Percentiles rank a stretch among this genome's conserved stretches.
Conservation (phyloP, 1,139 yeast species). For the Candida frijolesensis region DNA sequence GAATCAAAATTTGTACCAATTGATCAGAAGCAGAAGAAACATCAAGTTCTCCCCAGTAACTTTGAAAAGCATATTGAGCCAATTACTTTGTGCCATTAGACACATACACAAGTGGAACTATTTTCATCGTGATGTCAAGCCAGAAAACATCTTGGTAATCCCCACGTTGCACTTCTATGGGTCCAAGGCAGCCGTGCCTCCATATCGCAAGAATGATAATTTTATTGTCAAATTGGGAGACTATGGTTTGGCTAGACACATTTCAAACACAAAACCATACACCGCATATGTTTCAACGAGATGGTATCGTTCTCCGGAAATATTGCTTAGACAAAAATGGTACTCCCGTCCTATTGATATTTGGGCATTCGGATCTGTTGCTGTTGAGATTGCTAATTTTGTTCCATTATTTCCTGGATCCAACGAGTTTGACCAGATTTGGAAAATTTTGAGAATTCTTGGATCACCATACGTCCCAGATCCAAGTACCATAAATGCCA, state of each 20-base stretch:
- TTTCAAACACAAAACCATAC: constrained; percentile 54
- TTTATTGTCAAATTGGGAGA: constrained; percentile 84
- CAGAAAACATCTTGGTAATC: constrained; percentile 73
- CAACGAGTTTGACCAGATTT: constrained; percentile 75
- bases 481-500: constrained; percentile 4
- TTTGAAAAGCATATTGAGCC: constrained; percentile 65
- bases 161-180: constrained; percentile 58
- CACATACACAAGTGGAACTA: constrained; percentile 79
- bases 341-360: constrained; percentile 83
- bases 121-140: constrained; percentile 87
- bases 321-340: constrained; percentile 63
- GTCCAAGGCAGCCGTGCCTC: constrained; percentile 41
- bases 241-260: constrained; percentile 82
- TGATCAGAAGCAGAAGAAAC: constrained; percentile 59
- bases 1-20: constrained; percentile 78
- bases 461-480: constrained; percentile 60
- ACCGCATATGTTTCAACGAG: constrained; percentile 90
- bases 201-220: constrained; percentile 40
- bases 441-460: constrained; percentile 62
- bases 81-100: constrained; percentile 70
- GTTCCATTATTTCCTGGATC: constrained; percentile 84
- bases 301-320: constrained; percentile 97
- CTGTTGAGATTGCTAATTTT: constrained; percentile 76
- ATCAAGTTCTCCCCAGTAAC: constrained; percentile 58
- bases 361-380: constrained; percentile 93